Evolutionary conservation across 2,329 filamentous ascomycete genomes (phyloP).

Genomic region (Fusarium paranaense): DNA sequence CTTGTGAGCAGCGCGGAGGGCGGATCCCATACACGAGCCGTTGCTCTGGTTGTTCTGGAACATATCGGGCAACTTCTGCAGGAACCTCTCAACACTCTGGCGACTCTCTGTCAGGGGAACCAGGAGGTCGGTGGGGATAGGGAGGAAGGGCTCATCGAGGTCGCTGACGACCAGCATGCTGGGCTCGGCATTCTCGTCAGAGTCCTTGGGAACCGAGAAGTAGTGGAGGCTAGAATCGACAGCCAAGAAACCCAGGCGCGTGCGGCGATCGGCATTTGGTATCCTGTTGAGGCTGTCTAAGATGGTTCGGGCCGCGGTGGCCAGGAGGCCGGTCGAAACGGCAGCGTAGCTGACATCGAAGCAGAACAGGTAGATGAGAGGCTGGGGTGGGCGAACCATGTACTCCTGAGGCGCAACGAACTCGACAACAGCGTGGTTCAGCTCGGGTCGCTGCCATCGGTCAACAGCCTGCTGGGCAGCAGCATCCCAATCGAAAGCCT

Average conservation of each 20-base stretch:
- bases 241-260: conserved; percentile 92
- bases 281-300: conserved; percentile 95
- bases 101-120: conserved; percentile 91
- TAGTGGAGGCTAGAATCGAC: conserved; percentile 96
- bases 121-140: conserved; percentile 90
- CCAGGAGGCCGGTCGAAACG: conserved; percentile 89
- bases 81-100: conserved; percentile 90
- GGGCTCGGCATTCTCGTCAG: conserved; percentile 84
- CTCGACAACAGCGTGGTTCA: conserved; percentile 97
- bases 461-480: conserved; percentile 91
- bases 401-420: conserved; percentile 99
- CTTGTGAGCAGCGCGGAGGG: conserved; percentile 92
- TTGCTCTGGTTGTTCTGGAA: conserved; percentile 94
- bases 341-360: conserved; percentile 94
- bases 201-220: conserved; percentile 92
- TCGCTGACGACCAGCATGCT: conserved; percentile 96
- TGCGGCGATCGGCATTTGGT: conserved; percentile 96
- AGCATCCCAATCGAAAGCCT: conserved; percentile 98
- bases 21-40: conserved; percentile 94
- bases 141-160: conserved; percentile 94
- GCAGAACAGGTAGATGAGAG: conserved; percentile 93
- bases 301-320: conserved; percentile 92
- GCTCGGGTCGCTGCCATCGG: conserved; percentile 89
- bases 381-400: conserved; percentile 97
- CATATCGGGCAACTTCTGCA: conserved; percentile 93